Evolutionary conservation across 2,329 filamentous ascomycete species (phyloP), one percentile per base, ranked within the genome.

Genomic region (Penicillium sp.): DNA sequence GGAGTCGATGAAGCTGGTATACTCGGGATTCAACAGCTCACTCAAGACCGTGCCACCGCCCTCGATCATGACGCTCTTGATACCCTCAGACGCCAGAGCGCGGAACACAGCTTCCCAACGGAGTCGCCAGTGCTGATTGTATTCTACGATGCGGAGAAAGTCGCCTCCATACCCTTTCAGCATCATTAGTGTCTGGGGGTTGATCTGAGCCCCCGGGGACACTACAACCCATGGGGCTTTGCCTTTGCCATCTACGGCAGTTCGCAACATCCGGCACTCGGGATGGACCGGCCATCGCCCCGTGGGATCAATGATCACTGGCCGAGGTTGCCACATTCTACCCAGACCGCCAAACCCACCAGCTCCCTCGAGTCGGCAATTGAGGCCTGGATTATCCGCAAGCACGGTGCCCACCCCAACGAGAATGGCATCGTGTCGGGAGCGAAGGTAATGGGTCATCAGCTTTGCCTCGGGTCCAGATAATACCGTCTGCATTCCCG

Each of bases 381-480:
- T 97, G 49, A 97, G 78, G 2, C 86, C 86, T 2, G 93, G 93
- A 68, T 96, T 84, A 71, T 97, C 93, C 18, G 90, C 88, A 24
- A 91, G 78, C 7, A 91, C 90, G 1, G 93, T 97, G 2, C 89
- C 89, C 4, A 88, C 90, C 21, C 93, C 93, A 31, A 97, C 80
- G 22, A 95, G 81, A 62, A 97, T 96, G 38, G 90, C 91, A 59
- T 90, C 86, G 75, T 97, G 92, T 14, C 82, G 83, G 11, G 87
- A 87, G 65, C 93, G 90, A 27, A 97, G 83, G 70, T 89, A 91
- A 74, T 97, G 93, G 0, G 93, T 97, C 91, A 97, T 95, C 49
- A 90, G 84, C 74, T 96, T 96, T 36, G 91, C 91, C 59, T 87
- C 81, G 0, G 88, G 84, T 3, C 92, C 92, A 1, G 93, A 97